Conservation (phyloP, 352 stramenopile species). For the Globisporangium splendens region DNA sequence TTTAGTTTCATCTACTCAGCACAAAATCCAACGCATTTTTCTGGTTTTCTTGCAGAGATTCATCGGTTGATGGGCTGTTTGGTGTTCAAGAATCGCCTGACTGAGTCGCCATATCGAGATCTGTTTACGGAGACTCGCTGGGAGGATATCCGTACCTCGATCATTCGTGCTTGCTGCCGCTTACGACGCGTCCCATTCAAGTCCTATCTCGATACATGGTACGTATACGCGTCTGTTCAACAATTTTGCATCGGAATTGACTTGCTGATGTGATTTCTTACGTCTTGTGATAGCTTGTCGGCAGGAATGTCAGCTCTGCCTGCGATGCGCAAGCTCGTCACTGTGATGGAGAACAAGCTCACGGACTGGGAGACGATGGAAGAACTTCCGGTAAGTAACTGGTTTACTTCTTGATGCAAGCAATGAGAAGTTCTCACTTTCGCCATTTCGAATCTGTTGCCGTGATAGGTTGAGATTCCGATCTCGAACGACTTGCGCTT, state of each 20-base stretch:
- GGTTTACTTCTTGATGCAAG: background rate
- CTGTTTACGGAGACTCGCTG: conserved; percentile 66
- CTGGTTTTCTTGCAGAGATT: conserved; percentile 37
- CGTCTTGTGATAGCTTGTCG: conserved; percentile 37
- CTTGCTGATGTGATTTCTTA: too few species aligned
- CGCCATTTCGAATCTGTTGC: background rate
- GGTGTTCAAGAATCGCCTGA: conserved; percentile 69
- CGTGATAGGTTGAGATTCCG: conserved; percentile 62
- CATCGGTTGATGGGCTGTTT: conserved; percentile 78
- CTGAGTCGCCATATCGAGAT: conserved; percentile 79
- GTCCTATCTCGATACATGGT: conserved; percentile 78
- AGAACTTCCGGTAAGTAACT: conserved; percentile 51
- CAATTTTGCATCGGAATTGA: background rate
- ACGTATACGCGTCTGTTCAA: conserved; percentile 21
- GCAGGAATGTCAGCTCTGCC: conserved; percentile 65
- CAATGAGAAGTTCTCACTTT: background rate
- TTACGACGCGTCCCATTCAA: conserved; percentile 65
- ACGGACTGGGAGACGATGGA: conserved; percentile 72
- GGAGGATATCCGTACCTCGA: conserved; percentile 62
- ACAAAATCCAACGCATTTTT: background rate
- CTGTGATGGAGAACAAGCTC: conserved; percentile 77
- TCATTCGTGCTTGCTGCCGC: conserved; percentile 73
- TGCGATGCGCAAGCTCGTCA: conserved; percentile 75
- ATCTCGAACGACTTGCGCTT: conserved; percentile 80
- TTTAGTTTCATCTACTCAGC: background rate